Percentiles rank a stretch among this genome's conserved stretches.
These are phyloP conservation scores for Orbilia oligospora DNA, from an alignment of 2,329 filamentous ascomycete species.

Conservation along the genomic window DNA sequence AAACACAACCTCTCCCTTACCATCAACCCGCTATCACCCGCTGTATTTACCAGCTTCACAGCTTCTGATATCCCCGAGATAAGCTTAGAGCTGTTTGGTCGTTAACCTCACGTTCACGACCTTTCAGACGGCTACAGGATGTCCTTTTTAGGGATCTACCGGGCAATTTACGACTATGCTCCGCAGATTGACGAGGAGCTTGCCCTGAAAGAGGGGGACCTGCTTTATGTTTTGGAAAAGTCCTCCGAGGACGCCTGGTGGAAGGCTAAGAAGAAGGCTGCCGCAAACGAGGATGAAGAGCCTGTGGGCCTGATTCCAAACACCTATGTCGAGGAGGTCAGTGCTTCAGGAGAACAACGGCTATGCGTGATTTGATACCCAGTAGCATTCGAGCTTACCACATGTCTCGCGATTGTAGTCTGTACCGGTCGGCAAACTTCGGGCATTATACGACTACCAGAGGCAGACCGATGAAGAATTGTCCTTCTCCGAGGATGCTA, in stretches of 20 bases:
- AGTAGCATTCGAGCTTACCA: constrained; percentile 9
- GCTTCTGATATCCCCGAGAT: constrained; percentile 33
- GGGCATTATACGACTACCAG: constrained; percentile 97
- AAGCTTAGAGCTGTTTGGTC: constrained; percentile 29
- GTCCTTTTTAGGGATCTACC: constrained; percentile 86
- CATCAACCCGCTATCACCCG: constrained; percentile 7
- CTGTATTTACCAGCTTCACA: constrained; percentile 19
- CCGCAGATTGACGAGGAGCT: constrained; percentile 90
- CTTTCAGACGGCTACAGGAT: constrained; percentile 55
- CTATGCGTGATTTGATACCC: constrained; percentile 52
- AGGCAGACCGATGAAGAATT: constrained; percentile 98
- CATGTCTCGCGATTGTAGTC: constrained; percentile 70
- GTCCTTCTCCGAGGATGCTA: constrained; percentile 90
- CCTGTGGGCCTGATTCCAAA: constrained; percentile 90
- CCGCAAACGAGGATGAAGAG: constrained; percentile 87
- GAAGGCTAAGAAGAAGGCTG: constrained; percentile 93
- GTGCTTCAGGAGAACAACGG: constrained; percentile 65
- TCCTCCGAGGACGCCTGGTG: constrained; percentile 87
- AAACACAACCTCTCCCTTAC: constrained; percentile 25
- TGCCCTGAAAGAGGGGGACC: constrained; percentile 84
- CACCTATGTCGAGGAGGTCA: constrained; percentile 95
- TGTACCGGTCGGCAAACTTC: constrained; percentile 78
- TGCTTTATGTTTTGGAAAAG: constrained; percentile 91
- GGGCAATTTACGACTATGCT: constrained; percentile 91
- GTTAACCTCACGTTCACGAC: constrained; percentile 22